phyloP scores from a whole-genome alignment of 176 grass and related monocot genomes.

The Microstegium vimineum region DNA sequence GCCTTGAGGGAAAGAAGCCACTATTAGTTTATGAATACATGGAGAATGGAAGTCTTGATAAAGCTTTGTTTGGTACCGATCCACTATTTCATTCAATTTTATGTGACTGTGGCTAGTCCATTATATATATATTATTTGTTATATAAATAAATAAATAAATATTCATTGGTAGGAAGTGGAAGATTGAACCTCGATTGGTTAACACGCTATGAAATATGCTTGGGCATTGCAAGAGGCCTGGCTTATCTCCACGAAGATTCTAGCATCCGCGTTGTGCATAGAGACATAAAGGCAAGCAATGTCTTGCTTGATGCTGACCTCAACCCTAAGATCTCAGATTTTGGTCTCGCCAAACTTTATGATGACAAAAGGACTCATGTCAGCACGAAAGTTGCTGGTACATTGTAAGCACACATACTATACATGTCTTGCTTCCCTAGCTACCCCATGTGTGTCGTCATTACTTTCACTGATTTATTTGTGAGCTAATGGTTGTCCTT shows the following conservation, averaged over 20 bases:
- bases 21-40: slow-evolving; percentile 84
- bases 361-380: slow-evolving; percentile 57
- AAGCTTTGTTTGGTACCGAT: slow-evolving; percentile 51
- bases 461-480: background rate
- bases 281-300: slow-evolving; percentile 77
- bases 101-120: background rate
- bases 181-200: slow-evolving; percentile 44
- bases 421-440: background rate
- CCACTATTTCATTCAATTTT: background rate
- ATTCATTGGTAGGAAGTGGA: slow-evolving; percentile 29
- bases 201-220: slow-evolving; percentile 51
- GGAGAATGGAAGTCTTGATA: slow-evolving; percentile 81
- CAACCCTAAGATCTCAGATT: slow-evolving; percentile 71
- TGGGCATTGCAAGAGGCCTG: slow-evolving; percentile 57
- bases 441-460: background rate
- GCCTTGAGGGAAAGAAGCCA: slow-evolving; percentile 62
- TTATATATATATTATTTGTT: too few relatives aligned
- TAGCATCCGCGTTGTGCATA: slow-evolving; percentile 51
- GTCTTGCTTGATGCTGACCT: slow-evolving; percentile 56
- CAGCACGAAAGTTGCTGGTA: slow-evolving; percentile 72
- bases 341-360: slow-evolving; percentile 63
- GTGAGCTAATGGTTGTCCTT: background rate
- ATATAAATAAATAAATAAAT: background rate
- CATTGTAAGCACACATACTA: slow-evolving; percentile 62
- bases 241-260: slow-evolving; percentile 76